These are phyloP conservation scores for Cercophora samala DNA, from an alignment of 495 filamentous ascomycete species.

Conservation along the genomic window DNA sequence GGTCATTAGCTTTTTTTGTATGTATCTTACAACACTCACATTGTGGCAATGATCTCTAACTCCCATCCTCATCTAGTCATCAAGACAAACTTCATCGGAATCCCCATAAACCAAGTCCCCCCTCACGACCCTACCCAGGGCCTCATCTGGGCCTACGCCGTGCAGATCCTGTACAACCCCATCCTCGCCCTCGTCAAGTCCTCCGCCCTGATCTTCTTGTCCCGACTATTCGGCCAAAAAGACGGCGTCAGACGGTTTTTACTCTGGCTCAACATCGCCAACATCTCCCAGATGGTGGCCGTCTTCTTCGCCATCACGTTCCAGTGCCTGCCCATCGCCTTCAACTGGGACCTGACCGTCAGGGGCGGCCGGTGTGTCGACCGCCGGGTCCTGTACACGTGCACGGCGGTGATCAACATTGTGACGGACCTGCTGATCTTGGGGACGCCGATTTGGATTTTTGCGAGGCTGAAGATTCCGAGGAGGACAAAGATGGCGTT, in stretches of 20 bases:
- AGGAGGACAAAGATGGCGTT: constrained; percentile 47
- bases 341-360: constrained; percentile 47
- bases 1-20: constrained; percentile 45
- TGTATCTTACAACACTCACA: constrained; percentile 11
- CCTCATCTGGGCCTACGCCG: constrained; percentile 49
- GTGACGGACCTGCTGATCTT: constrained; percentile 51
- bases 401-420: constrained; percentile 49
- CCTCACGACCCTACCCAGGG: constrained; percentile 40
- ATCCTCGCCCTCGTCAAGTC: constrained; percentile 59
- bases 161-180: constrained; percentile 63
- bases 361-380: constrained; percentile 47
- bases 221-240: constrained; percentile 47
- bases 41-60: constrained; percentile 13
- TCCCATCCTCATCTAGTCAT: constrained; percentile 37
- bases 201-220: constrained; percentile 57
- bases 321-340: constrained; percentile 52
- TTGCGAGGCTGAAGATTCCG: constrained; percentile 46
- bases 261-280: constrained; percentile 49
- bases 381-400: constrained; percentile 44
- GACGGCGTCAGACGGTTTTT: constrained; percentile 44
- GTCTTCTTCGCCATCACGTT: constrained; percentile 57
- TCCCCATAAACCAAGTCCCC: constrained; percentile 46
- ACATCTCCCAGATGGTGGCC: constrained; percentile 50
- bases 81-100: constrained; percentile 52
- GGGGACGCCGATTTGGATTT: constrained; percentile 47